These are phyloP conservation scores for Plasmodiophora brassicae DNA, from an alignment of 208 protist species.

Conservation along the genomic window DNA sequence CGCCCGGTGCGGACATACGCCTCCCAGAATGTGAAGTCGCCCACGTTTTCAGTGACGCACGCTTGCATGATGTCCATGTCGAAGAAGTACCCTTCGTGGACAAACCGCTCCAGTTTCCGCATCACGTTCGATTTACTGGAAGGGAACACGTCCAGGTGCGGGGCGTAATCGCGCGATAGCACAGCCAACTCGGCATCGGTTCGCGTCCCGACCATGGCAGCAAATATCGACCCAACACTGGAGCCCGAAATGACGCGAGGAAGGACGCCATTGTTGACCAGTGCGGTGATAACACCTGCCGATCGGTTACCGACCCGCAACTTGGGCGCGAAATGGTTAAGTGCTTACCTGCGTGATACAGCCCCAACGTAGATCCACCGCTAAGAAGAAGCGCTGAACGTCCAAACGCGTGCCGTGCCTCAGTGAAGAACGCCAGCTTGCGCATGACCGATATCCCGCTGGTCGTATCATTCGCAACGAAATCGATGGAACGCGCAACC, in stretches of 20 bases:
- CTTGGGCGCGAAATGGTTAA: no score
- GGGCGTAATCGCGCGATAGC: not conserved
- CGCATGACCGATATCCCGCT: not conserved
- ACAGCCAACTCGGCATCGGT: not conserved
- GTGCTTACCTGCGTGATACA: constrained; percentile 2
- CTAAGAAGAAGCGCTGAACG: not conserved
- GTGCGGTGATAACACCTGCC: not conserved
- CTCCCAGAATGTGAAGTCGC: constrained; percentile 18
- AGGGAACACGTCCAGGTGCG: not conserved
- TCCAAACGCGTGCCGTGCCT: not conserved
- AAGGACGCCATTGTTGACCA: not conserved
- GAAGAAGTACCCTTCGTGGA: not conserved
- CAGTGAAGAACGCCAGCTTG: not conserved
- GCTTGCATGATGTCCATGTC: not conserved
- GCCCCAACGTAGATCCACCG: constrained; percentile 9
- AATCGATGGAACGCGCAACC: not conserved
- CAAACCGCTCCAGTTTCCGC: not conserved
- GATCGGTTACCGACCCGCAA: not conserved
- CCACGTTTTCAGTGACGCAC: not conserved
- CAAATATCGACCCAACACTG: constrained; percentile 24
- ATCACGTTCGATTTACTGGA: not conserved
- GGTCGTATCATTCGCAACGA: not conserved
- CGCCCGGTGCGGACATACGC: constrained; percentile 2
- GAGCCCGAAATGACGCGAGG: not conserved
- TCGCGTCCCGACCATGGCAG: not conserved